phyloP scores from a whole-genome alignment of 331 rosid species.

The Telfairia occidentalis region DNA sequence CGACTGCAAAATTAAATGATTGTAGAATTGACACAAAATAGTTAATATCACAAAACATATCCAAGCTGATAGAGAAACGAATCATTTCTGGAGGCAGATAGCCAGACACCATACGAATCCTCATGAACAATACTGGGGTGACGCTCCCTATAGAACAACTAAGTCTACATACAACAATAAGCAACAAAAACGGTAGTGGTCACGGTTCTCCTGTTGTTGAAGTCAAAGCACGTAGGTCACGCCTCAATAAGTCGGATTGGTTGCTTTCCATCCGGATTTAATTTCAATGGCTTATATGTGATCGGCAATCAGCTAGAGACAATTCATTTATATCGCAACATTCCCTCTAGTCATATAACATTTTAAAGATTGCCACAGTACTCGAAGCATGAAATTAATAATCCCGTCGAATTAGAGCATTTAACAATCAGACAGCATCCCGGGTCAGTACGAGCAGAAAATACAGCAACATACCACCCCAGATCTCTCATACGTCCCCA shows the following conservation, averaged over 20 bases:
- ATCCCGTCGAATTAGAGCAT: background rate
- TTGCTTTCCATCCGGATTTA: background rate
- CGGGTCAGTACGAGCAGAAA: background rate
- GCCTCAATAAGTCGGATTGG: background rate
- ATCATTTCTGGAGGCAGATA: background rate
- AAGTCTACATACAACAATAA: background rate
- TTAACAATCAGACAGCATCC: background rate
- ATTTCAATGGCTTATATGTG: background rate
- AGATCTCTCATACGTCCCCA: background rate
- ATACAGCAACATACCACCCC: background rate
- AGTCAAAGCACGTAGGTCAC: background rate
- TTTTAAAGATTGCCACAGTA: background rate
- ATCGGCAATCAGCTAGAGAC: background rate
- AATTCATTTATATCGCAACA: background rate
- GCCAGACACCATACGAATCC: background rate
- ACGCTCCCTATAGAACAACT: background rate
- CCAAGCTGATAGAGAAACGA: background rate
- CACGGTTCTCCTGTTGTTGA: background rate
- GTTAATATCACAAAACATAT: background rate
- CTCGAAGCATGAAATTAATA: background rate
- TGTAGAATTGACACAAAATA: background rate
- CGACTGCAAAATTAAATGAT: background rate
- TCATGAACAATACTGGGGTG: background rate
- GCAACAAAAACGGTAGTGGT: background rate
- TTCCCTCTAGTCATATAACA: background rate